phyloP scores from a whole-genome alignment of 2,329 filamentous ascomycete species.

The Fusarium sp. region DNA sequence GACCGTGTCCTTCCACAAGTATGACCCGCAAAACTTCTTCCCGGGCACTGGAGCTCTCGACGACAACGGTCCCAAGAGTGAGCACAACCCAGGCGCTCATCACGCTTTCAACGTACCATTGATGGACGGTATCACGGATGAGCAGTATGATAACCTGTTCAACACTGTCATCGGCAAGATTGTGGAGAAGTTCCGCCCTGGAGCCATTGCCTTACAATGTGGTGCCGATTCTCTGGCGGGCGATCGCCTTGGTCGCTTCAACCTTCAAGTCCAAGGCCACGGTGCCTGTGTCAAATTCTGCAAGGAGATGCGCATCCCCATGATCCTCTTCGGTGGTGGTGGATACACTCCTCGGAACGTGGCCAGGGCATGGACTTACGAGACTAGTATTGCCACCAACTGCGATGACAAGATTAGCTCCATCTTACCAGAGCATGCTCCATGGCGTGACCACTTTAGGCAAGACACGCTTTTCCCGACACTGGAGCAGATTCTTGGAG shows the following conservation, averaged over 20 bases:
- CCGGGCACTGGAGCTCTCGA: conserved; percentile 90
- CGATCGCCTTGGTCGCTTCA: conserved; percentile 94
- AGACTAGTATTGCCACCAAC: conserved; percentile 90
- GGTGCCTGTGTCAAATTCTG: conserved; percentile 91
- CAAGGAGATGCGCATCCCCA: conserved; percentile 82
- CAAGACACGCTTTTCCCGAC: conserved; percentile 90
- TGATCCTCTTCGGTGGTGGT: conserved; percentile 92
- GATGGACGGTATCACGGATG: conserved; percentile 90
- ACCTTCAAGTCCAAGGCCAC: conserved; percentile 94
- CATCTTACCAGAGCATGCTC: conserved; percentile 81
- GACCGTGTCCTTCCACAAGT: conserved; percentile 97
- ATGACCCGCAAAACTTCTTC: conserved; percentile 86
- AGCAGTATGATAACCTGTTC: conserved; percentile 89
- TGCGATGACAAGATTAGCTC: conserved; percentile 77
- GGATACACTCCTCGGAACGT: conserved; percentile 98
- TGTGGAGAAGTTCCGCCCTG: conserved; percentile 86
- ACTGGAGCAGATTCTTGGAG: conserved; percentile 76
- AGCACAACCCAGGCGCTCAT: conserved; percentile 87
- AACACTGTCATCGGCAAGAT: conserved; percentile 82
- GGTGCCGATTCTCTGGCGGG: conserved; percentile 95
- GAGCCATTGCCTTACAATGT: conserved; percentile 93
- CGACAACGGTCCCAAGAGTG: conserved; percentile 84
- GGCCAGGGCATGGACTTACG: conserved; percentile 95
- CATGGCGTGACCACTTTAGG: conserved; percentile 89
- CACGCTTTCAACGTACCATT: conserved; percentile 92